A percentile compares a stretch with the other conserved stretches of the same genome.
Evolutionary conservation across 2,329 filamentous ascomycete genomes (phyloP).

Genomic region (Hypoxylon sp.): DNA sequence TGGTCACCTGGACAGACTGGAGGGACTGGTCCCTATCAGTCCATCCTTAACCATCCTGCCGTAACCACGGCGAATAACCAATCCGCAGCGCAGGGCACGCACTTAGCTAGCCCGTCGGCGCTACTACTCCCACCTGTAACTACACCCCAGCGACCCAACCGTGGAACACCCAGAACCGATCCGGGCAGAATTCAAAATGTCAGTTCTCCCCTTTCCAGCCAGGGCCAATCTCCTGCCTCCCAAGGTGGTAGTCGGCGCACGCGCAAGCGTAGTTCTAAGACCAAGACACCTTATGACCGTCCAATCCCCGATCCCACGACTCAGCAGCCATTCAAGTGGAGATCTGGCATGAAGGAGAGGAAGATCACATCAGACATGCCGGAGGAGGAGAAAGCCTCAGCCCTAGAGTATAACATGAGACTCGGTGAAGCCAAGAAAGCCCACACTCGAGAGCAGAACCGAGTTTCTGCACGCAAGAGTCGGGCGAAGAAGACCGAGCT

Average conservation of each 20-base stretch:
- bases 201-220: not conserved
- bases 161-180: not conserved
- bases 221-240: not conserved
- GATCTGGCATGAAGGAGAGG: constrained; percentile 12
- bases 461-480: constrained; percentile 28
- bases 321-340: constrained; percentile 9
- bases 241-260: not conserved
- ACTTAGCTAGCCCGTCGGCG: not conserved
- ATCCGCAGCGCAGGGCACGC: not conserved
- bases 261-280: not conserved
- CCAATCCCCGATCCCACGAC: not conserved
- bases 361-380: constrained; percentile 30
- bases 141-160: not conserved
- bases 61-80: too few species aligned
- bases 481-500: constrained; percentile 21
- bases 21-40: not conserved
- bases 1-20: constrained; percentile 1
- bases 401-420: not conserved
- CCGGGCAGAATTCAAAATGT: not conserved
- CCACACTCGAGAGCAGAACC: constrained; percentile 27
- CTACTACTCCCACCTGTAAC: not conserved
- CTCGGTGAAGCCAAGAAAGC: constrained; percentile 9
- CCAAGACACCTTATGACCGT: not conserved
- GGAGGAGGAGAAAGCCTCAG: constrained; percentile 4
- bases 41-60: too few species aligned